Percentiles rank a stretch among this genome's conserved stretches.
Conservation (phyloP, 805 yeast species). For the Suhomyces prunicola region DNA sequence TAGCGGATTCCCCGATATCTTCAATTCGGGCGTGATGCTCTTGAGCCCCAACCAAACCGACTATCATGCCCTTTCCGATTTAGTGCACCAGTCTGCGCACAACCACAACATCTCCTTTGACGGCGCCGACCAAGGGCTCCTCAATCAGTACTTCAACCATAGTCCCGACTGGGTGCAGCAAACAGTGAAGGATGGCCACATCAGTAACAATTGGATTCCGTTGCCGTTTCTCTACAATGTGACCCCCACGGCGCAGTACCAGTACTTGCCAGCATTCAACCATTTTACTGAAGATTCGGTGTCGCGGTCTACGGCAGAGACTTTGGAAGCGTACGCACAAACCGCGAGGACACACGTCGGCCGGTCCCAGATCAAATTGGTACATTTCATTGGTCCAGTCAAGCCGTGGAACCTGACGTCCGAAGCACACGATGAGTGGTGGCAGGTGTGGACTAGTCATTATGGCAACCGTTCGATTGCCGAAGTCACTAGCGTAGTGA, state of each 20-base stretch:
- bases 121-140: conserved; percentile 90
- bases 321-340: conserved; percentile 13
- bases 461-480: conserved; percentile 24
- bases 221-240: conserved; percentile 84
- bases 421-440: conserved; percentile 32
- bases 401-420: conserved; percentile 52
- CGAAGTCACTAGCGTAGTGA: conserved; percentile 10
- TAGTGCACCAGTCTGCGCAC: conserved; percentile 17
- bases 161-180: conserved; percentile 38
- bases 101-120: conserved; percentile 50
- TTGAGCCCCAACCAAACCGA: conserved; percentile 49
- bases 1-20: conserved; percentile 89
- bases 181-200: neutral
- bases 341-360: conserved; percentile 18
- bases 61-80: conserved; percentile 38
- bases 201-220: conserved; percentile 52
- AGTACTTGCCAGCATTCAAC: conserved; percentile 67
- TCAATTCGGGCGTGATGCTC: conserved; percentile 75
- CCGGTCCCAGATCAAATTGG: conserved; percentile 40
- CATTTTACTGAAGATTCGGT: conserved; percentile 34
- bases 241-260: conserved; percentile 61
- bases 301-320: neutral
- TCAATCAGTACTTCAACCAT: conserved; percentile 66
- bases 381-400: conserved; percentile 65
- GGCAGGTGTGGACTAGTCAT: conserved; percentile 35